These are phyloP conservation scores for Carex pumila DNA, from an alignment of 176 grass and related monocot species.

Conservation along the genomic window DNA sequence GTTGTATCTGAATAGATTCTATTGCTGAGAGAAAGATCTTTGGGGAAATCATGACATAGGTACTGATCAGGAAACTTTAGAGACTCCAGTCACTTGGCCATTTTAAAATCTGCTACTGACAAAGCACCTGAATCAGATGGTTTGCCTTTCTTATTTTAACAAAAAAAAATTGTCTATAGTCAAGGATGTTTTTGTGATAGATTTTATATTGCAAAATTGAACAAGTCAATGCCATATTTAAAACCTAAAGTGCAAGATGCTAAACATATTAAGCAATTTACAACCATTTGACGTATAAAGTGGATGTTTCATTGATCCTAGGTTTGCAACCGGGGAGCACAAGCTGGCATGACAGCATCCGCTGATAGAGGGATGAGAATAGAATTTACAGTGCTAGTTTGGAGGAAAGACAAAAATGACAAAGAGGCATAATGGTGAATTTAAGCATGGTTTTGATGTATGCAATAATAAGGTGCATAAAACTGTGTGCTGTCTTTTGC, in stretches of 20 bases:
- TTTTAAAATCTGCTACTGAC: not conserved
- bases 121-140: not conserved
- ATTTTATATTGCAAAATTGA: not conserved
- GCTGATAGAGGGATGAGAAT: not conserved
- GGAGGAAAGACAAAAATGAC: not conserved
- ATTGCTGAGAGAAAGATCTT: not conserved
- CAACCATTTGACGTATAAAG: not conserved
- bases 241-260: not conserved
- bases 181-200: not conserved
- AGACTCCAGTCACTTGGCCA: not conserved
- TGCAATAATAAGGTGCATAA: not conserved
- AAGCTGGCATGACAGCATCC: not conserved
- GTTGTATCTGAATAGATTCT: too few species aligned
- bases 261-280: not conserved
- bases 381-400: not conserved
- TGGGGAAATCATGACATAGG: not conserved
- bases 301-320: not conserved
- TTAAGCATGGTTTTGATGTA: not conserved
- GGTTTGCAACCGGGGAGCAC: not conserved
- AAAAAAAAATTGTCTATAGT: not conserved
- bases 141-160: not conserved
- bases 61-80: not conserved
- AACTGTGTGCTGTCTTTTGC: not conserved
- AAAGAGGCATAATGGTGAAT: not conserved
- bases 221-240: not conserved